Evolutionary conservation across 2,329 filamentous ascomycete genomes (phyloP).

Genomic region (Neocucurbitaria cava): DNA sequence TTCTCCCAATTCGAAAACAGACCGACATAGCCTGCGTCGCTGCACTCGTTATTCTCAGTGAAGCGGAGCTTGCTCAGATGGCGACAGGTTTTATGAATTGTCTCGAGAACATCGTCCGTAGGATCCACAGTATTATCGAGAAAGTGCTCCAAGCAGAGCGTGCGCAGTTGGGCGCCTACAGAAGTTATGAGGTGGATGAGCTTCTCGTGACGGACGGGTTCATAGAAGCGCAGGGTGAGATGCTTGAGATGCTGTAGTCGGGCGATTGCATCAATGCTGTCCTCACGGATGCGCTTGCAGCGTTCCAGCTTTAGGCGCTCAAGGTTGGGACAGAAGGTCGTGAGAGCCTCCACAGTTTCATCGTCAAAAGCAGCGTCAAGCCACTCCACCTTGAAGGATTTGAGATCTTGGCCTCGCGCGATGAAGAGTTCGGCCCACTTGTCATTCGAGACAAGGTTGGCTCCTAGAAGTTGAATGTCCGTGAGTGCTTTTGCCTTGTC

Average conservation of each 20-base stretch:
- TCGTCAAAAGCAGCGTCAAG: slow-evolving; percentile 84
- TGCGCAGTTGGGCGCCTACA: slow-evolving; percentile 72
- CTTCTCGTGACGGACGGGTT: slow-evolving; percentile 62
- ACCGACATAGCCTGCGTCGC: slow-evolving; percentile 73
- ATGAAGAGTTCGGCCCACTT: slow-evolving; percentile 76
- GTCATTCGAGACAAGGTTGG: slow-evolving; percentile 80
- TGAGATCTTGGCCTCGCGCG: slow-evolving; percentile 69
- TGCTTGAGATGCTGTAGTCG: slow-evolving; percentile 71
- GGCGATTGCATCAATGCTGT: slow-evolving; percentile 70
- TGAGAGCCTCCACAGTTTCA: slow-evolving; percentile 68
- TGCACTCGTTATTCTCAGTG: slow-evolving; percentile 76
- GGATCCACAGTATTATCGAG: slow-evolving; percentile 67
- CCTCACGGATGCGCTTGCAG: slow-evolving; percentile 75
- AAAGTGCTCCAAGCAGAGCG: slow-evolving; percentile 78
- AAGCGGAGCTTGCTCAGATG: slow-evolving; percentile 79
- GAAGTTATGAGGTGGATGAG: slow-evolving; percentile 67
- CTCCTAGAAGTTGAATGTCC: slow-evolving; percentile 78
- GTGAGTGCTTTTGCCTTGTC: slow-evolving; percentile 73
- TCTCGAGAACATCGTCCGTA: slow-evolving; percentile 63
- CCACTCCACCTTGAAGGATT: slow-evolving; percentile 78
- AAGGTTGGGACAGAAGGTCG: slow-evolving; percentile 70
- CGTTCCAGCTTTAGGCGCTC: slow-evolving; percentile 79
- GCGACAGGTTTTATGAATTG: slow-evolving; percentile 74
- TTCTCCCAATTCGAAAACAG: slow-evolving; percentile 83
- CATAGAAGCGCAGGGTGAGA: slow-evolving; percentile 73